phyloP scores from a whole-genome alignment of 768 basidiomycete genomes.

The Cubamyces lactineus region DNA sequence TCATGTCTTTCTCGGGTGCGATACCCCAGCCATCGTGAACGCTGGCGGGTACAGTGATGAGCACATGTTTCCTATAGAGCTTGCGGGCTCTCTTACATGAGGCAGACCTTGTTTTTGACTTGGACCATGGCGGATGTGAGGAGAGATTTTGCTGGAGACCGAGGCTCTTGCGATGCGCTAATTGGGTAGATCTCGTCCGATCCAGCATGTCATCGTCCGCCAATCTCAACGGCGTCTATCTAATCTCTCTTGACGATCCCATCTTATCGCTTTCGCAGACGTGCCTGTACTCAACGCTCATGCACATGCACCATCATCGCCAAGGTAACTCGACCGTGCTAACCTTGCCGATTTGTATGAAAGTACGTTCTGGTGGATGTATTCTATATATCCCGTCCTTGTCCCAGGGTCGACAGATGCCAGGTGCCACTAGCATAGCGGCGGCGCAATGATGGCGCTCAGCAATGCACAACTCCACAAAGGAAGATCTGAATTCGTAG shows the following conservation, averaged over 20 bases:
- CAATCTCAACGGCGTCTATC: not conserved
- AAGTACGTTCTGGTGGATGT: no score
- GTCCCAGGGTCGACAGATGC: no score
- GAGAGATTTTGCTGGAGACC: not conserved
- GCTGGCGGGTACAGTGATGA: conserved; percentile 39
- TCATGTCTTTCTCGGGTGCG: conserved; percentile 62
- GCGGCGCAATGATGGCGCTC: no score
- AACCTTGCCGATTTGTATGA: no score
- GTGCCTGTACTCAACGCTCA: not conserved
- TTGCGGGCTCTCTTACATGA: conserved; percentile 61
- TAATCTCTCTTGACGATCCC: not conserved
- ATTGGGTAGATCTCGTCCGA: not conserved
- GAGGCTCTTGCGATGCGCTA: not conserved
- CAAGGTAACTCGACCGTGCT: no score
- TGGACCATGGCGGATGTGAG: conserved; percentile 42
- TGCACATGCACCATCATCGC: not conserved
- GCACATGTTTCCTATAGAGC: not conserved
- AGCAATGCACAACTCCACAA: no score
- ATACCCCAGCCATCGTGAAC: conserved; percentile 98
- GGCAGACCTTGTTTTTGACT: conserved; percentile 87
- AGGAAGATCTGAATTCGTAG: no score
- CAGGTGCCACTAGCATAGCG: no score
- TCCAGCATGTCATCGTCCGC: conserved; percentile 4
- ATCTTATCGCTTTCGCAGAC: not conserved
- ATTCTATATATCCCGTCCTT: no score